Evolutionary conservation across 495 filamentous ascomycete species (phyloP).

Genomic region (Jackrogersella multiformis): DNA sequence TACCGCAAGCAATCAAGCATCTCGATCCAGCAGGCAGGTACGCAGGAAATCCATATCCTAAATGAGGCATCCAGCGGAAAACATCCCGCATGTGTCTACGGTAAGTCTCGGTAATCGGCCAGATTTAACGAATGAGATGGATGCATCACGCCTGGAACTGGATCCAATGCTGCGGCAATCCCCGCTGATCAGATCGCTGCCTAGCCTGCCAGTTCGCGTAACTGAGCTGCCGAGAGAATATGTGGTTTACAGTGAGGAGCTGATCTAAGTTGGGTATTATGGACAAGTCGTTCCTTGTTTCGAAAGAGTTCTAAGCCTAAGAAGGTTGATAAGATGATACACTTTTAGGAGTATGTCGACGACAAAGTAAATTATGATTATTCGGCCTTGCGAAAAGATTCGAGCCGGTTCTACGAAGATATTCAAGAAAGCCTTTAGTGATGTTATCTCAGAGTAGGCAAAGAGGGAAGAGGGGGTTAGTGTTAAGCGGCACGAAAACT

Average conservation of each 20-base stretch:
- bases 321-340: neutral
- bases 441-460: too few relatives aligned
- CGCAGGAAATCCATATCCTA: neutral
- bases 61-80: neutral
- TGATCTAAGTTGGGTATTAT: neutral
- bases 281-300: neutral
- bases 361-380: neutral
- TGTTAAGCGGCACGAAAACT: too few relatives aligned
- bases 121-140: conserved; percentile 7
- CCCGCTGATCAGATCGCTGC: conserved; percentile 4
- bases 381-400: neutral
- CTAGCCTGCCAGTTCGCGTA: neutral
- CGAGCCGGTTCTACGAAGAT: neutral
- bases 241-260: neutral
- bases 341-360: neutral
- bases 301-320: too few relatives aligned
- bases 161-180: conserved; percentile 9
- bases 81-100: neutral
- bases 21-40: conserved; percentile 3
- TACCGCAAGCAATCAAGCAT: conserved; percentile 1
- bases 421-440: neutral
- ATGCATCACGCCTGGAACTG: neutral
- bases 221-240: neutral
- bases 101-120: conserved; percentile 5
- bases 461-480: too few relatives aligned